Conservation (phyloP, 805 yeast species). For the Wickerhamiella vanderwaltii region DNA sequence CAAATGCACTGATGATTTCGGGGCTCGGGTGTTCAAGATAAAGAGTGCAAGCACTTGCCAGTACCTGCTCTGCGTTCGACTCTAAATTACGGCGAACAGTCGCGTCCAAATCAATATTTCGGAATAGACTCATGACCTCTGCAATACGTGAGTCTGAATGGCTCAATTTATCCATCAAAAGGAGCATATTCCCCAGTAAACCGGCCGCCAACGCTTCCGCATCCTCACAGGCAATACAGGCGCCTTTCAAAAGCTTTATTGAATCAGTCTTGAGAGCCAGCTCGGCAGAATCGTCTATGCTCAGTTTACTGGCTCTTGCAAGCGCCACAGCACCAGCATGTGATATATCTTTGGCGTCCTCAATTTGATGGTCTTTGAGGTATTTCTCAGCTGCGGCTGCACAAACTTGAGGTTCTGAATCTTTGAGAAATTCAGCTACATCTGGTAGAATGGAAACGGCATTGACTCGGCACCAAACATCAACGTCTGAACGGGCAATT, state of each 20-base stretch:
- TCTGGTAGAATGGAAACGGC: neutral
- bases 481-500: constrained; percentile 5
- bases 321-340: neutral
- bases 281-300: neutral
- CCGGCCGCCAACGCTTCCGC: neutral
- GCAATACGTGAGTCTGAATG: neutral
- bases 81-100: constrained; percentile 2
- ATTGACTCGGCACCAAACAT: constrained; percentile 3
- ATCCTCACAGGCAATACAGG: neutral
- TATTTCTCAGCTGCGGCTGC: constrained; percentile 3
- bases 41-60: neutral
- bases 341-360: neutral
- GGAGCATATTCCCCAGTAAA: neutral
- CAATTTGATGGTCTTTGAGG: neutral
- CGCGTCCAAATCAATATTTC: constrained; percentile 3
- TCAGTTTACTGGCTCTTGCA: neutral
- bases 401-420: neutral
- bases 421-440: neutral
- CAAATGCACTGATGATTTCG: neutral
- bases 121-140: neutral
- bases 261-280: neutral
- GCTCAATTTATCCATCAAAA: neutral
- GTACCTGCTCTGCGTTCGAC: neutral
- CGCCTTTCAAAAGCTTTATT: neutral
- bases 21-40: neutral